phyloP scores from a whole-genome alignment of 2,329 filamentous ascomycete genomes.

The Fusarium sp. region DNA sequence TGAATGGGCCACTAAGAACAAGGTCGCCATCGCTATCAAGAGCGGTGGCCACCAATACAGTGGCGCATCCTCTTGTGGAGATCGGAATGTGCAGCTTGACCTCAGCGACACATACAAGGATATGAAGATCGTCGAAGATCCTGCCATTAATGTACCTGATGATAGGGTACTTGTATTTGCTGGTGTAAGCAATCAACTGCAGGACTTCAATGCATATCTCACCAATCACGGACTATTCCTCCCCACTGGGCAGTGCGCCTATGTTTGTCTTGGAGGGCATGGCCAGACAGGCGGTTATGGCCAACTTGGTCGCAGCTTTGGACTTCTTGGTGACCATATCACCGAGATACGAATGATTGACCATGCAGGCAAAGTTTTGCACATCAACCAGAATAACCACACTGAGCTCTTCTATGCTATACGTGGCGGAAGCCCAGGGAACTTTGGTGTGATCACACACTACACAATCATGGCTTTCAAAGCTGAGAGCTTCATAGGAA shows the following conservation, averaged over 20 bases:
- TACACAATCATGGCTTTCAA: conserved; percentile 58
- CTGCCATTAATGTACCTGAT: conserved; percentile 30
- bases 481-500: conserved; percentile 52
- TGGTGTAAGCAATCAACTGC: conserved; percentile 56
- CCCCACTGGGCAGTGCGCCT: conserved; percentile 58
- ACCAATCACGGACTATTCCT: conserved; percentile 56
- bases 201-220: conserved; percentile 57
- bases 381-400: conserved; percentile 56
- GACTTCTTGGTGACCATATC: conserved; percentile 65
- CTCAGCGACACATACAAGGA: conserved; percentile 52
- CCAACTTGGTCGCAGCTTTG: conserved; percentile 60
- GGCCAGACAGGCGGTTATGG: conserved; percentile 62
- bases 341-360: conserved; percentile 61
- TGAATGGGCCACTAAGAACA: conserved; percentile 54
- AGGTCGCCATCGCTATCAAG: conserved; percentile 57
- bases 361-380: conserved; percentile 57
- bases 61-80: conserved; percentile 59
- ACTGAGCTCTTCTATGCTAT: conserved; percentile 69
- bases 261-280: conserved; percentile 60
- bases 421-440: conserved; percentile 67
- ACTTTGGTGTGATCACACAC: conserved; percentile 67
- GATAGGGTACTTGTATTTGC: conserved; percentile 52
- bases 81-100: conserved; percentile 59
- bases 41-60: conserved; percentile 63
- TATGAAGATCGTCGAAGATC: conserved; percentile 41